These are phyloP conservation scores for Ophiorrhiza pumila DNA, from an alignment of 257 asterid genomes.

Conservation along the genomic window DNA sequence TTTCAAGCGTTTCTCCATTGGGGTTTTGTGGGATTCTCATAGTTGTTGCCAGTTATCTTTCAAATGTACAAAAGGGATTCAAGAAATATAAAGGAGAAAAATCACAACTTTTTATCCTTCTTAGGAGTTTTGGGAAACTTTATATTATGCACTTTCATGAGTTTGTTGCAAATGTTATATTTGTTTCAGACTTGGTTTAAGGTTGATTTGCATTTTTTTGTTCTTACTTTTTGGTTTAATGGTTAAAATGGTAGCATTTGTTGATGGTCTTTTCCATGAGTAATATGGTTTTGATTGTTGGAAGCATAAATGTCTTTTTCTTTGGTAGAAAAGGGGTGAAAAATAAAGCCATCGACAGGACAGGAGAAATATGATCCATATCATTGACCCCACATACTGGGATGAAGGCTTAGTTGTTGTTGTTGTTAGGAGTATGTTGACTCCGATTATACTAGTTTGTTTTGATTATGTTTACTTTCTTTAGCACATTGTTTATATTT, in stretches of 20 bases:
- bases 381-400: too few relatives aligned
- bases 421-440: background rate
- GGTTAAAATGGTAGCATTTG: background rate
- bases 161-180: background rate
- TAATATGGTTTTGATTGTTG: background rate
- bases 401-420: too few relatives aligned
- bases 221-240: background rate
- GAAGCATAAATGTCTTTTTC: background rate
- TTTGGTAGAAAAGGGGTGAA: too few relatives aligned
- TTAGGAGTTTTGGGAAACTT: background rate
- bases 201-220: background rate
- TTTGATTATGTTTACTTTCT: background rate
- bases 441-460: background rate
- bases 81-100: background rate
- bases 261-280: background rate
- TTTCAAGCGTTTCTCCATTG: background rate
- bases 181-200: background rate
- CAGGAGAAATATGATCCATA: too few relatives aligned
- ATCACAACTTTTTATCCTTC: background rate
- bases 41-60: background rate
- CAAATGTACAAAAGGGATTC: background rate
- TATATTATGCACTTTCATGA: background rate
- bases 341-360: too few relatives aligned
- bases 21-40: background rate
- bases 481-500: constrained; percentile 1